Percentiles rank a stretch among this genome's conserved stretches.
Conservation (phyloP, 164 flowering plant species). For the Hamamelis virginiana region DNA sequence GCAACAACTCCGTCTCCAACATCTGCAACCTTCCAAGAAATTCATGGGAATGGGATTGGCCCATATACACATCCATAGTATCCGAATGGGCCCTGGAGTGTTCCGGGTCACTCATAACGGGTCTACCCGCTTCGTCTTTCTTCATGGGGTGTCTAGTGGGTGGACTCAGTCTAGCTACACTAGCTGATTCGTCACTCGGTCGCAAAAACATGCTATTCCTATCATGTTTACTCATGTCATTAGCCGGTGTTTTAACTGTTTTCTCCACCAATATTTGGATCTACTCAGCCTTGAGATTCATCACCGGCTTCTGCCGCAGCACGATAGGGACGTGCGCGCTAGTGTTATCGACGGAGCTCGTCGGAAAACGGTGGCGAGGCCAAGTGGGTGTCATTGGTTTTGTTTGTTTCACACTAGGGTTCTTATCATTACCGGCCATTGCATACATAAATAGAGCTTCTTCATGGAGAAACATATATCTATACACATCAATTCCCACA, state of each 20-base stretch:
- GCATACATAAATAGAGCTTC: conserved; percentile 34
- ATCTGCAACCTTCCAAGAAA: conserved; percentile 34
- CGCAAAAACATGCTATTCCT: conserved; percentile 59
- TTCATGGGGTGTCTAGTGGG: conserved; percentile 66
- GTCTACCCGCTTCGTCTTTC: conserved; percentile 65
- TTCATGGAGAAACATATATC: conserved; percentile 62
- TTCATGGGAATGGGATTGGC: conserved; percentile 60
- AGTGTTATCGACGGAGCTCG: conserved; percentile 57
- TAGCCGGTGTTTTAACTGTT: conserved; percentile 28
- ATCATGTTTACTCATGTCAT: conserved; percentile 50
- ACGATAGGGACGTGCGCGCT: conserved; percentile 55
- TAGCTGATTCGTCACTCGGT: conserved; percentile 69
- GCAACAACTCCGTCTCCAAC: conserved; percentile 18
- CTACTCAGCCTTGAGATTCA: conserved; percentile 50
- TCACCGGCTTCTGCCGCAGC: conserved; percentile 58
- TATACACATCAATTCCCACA: conserved; percentile 47
- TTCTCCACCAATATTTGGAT: conserved; percentile 58
- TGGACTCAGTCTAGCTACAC: conserved; percentile 51
- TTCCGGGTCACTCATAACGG: conserved; percentile 37
- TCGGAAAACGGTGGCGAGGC: conserved; percentile 64
- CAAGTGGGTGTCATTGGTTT: conserved; percentile 52
- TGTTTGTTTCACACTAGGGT: conserved; percentile 59
- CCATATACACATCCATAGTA: conserved; percentile 31
- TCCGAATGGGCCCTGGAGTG: conserved; percentile 63
- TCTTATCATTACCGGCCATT: conserved; percentile 59